Evolutionary conservation across 2,329 filamentous ascomycete genomes (phyloP), one percentile per base, ranked within the genome.

Genomic region (Aspergillus udagawae): DNA sequence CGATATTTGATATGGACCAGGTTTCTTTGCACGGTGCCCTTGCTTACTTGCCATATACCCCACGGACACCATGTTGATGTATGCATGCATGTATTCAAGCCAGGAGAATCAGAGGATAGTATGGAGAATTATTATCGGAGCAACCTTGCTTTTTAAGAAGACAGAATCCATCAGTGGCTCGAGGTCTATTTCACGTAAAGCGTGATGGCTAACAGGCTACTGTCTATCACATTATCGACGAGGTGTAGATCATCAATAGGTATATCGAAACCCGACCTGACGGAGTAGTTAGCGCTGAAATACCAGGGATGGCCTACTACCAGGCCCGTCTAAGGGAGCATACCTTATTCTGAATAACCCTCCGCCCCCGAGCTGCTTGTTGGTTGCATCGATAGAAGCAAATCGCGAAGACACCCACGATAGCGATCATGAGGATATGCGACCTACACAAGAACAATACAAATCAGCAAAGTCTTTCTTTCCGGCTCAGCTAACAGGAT

Each of bases 401-500:
- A 2, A 77, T 38, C 0, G 81, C 79, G 60, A 86, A 84, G 4
- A 75, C 57, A 0, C 65, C 76, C 14, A 87, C 79, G 28, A 85
- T 75, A 1, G 58, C 75, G 56, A 87, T 81, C 57, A 86, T 84
- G 55, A 85, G 61, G n/a, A 84, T 73, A 63, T 86, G 83, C 2
- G 81, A 84, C n/a, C 82, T 72, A 44, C 14, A 49, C 23, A 38
- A 45, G 54, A 28, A 57, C 14, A 32, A 21, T 9, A 28, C 20
- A 53, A 35, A 12, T 41, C n/a, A 14, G 21, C 5, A 10, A 12
- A 8, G 4, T 23, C n/a, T 7, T 32, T 47, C 14, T 38, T 17
- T 38, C 14, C 14, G 29, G 12, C 20, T 14, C 6, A n/a, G n/a
- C 7, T 4, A 44, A 10, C 3, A 27, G 14, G 25, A 3, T 42